phyloP scores from a whole-genome alignment of 1,139 yeast species.

The Zygotorulaspora mrakii region DNA sequence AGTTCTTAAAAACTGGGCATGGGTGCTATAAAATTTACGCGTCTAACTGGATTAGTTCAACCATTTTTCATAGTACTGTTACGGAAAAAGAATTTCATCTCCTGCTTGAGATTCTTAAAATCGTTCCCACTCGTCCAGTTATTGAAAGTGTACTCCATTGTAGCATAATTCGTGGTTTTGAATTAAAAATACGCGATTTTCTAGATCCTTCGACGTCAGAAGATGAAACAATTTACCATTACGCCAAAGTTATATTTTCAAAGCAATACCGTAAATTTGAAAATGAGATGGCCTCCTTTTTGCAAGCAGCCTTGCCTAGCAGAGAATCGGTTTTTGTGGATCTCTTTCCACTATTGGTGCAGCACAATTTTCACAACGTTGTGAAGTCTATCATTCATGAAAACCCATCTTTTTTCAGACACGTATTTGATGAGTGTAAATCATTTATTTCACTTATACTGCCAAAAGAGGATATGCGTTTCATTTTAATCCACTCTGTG shows the following conservation, averaged over 20 bases:
- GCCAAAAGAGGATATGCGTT: constrained; percentile 7
- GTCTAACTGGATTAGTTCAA: constrained; percentile 28
- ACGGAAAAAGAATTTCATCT: constrained; percentile 14
- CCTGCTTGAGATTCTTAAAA: constrained; percentile 16
- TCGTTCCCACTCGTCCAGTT: constrained; percentile 16
- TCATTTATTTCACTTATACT: constrained; percentile 3
- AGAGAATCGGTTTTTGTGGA: constrained; percentile 6
- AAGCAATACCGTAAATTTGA: constrained; percentile 2
- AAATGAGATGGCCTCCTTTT: neutral
- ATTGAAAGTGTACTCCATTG: constrained; percentile 18
- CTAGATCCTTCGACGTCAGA: constrained; percentile 17
- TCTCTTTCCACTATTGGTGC: constrained; percentile 10
- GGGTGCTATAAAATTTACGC: constrained; percentile 16
- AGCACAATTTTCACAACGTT: constrained; percentile 7
- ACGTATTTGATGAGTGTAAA: neutral
- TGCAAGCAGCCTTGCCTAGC: constrained; percentile 5
- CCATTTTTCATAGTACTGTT: constrained; percentile 23
- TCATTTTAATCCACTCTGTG: constrained; percentile 5
- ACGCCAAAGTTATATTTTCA: constrained; percentile 14
- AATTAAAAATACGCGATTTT: constrained; percentile 8
- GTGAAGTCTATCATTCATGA: constrained; percentile 9
- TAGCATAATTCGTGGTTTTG: constrained; percentile 9
- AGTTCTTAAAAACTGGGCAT: constrained; percentile 19
- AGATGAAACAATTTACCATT: constrained; percentile 12
- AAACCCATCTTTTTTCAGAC: constrained; percentile 10